Evolutionary conservation across 352 stramenopile species (phyloP).

Genomic region (Elongisporangium prolatum): DNA sequence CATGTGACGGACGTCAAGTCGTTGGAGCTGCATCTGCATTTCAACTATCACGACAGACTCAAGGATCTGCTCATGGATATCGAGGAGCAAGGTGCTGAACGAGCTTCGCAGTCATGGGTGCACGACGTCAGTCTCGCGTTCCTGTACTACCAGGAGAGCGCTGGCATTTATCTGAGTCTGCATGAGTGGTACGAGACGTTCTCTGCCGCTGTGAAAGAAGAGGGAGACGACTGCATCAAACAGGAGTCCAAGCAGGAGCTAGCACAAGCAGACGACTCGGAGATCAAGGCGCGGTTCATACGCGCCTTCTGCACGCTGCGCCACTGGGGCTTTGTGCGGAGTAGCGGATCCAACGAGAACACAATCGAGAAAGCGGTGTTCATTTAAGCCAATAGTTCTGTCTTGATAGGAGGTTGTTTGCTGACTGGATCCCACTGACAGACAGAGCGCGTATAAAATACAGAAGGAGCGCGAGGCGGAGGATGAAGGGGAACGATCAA

Average conservation of each 20-base stretch:
- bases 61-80: constrained; percentile 41
- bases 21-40: constrained; percentile 28
- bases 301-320: constrained; percentile 62
- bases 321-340: constrained; percentile 67
- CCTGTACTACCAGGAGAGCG: constrained; percentile 66
- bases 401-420: neutral
- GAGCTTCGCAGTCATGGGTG: constrained; percentile 24
- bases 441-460: constrained; percentile 18
- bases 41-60: constrained; percentile 58
- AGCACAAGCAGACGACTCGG: constrained; percentile 10
- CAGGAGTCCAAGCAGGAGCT: neutral
- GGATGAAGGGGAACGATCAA: neutral
- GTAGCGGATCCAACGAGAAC: constrained; percentile 40
- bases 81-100: constrained; percentile 2
- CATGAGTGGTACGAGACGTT: constrained; percentile 71
- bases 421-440: neutral
- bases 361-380: constrained; percentile 79
- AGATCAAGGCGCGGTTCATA: constrained; percentile 60
- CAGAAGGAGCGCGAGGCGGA: constrained; percentile 21
- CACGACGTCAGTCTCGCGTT: constrained; percentile 63
- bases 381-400: constrained; percentile 29
- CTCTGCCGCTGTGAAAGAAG: constrained; percentile 26
- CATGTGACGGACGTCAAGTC: constrained; percentile 18
- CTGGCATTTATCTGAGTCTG: constrained; percentile 52
- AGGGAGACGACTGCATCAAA: constrained; percentile 12